These are phyloP conservation scores for Aschersonia sp. DNA, from an alignment of 2,329 filamentous ascomycete genomes.

Conservation along the genomic window DNA sequence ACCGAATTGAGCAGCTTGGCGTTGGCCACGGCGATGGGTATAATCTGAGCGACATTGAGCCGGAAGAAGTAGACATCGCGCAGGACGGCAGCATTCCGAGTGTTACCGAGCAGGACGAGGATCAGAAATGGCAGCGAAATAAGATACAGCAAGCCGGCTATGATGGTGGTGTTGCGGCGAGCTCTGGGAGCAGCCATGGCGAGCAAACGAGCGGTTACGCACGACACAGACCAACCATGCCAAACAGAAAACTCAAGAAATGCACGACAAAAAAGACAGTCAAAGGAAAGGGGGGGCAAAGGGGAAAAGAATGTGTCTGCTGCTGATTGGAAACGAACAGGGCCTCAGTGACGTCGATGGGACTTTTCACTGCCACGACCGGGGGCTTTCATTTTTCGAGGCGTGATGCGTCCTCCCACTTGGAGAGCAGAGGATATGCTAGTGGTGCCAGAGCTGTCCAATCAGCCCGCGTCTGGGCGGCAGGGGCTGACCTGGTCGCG, in stretches of 20 bases:
- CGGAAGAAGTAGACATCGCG: conserved; percentile 71
- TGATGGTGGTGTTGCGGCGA: conserved; percentile 44
- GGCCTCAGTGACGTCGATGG: not conserved
- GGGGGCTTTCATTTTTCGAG: too few species aligned
- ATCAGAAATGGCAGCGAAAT: conserved; percentile 66
- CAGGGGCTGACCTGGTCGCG: too few species aligned
- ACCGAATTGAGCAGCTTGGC: conserved; percentile 72
- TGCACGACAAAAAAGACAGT: not conserved
- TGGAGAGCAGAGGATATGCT: too few species aligned
- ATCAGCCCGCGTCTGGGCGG: too few species aligned
- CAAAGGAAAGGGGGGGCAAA: not conserved
- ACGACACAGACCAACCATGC: not conserved
- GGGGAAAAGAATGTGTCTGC: not conserved
- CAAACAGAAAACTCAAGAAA: not conserved
- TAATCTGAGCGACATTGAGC: conserved; percentile 69
- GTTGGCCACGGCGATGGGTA: conserved; percentile 59
- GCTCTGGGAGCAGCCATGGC: conserved; percentile 13
- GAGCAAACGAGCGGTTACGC: not conserved
- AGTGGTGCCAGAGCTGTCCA: too few species aligned
- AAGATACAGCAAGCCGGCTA: conserved; percentile 57
- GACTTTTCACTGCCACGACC: not conserved
- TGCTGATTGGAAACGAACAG: not conserved
- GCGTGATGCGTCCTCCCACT: too few species aligned
- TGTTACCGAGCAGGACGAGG: conserved; percentile 66
- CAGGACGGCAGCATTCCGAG: conserved; percentile 44